These are phyloP conservation scores for Sparassis latifolia DNA, from an alignment of 1,284 basidiomycete genomes.

Conservation along the genomic window DNA sequence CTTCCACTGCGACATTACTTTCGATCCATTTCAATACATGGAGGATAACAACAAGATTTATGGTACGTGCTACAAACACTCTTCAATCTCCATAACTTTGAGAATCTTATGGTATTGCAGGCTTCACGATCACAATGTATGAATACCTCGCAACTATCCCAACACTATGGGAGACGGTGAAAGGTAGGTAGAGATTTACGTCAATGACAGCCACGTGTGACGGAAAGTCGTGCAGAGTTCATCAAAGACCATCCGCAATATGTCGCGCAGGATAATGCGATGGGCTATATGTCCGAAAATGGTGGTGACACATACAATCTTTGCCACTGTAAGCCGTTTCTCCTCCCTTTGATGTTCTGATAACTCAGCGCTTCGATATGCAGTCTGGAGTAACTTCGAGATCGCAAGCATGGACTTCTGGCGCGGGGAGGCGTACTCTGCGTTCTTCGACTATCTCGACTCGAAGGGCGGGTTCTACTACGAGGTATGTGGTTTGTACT, in stretches of 20 bases:
- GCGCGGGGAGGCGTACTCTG: slow-evolving; percentile 56
- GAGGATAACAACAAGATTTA: slow-evolving; percentile 67
- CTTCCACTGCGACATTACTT: slow-evolving; percentile 67
- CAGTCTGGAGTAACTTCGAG: slow-evolving; percentile 77
- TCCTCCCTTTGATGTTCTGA: neutral
- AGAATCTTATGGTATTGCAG: slow-evolving; percentile 16
- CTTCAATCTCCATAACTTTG: neutral
- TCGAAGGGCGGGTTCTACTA: slow-evolving; percentile 73
- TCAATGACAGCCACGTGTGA: neutral
- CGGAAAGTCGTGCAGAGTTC: slow-evolving; percentile 46
- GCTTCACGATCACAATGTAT: slow-evolving; percentile 72
- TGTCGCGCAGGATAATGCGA: slow-evolving; percentile 58
- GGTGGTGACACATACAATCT: slow-evolving; percentile 60
- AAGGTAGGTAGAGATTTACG: slow-evolving; percentile 23
- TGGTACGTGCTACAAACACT: slow-evolving; percentile 26
- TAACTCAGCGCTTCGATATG: neutral
- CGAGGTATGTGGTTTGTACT: slow-evolving; percentile 37
- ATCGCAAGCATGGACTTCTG: slow-evolving; percentile 64
- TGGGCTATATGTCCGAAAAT: slow-evolving; percentile 65
- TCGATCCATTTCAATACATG: slow-evolving; percentile 77
- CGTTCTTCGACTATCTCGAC: slow-evolving; percentile 73
- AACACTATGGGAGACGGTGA: slow-evolving; percentile 65
- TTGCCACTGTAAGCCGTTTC: slow-evolving; percentile 59
- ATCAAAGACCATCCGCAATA: slow-evolving; percentile 53
- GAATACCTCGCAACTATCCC: slow-evolving; percentile 73